phyloP scores from a whole-genome alignment of 768 basidiomycete species.

The Psilocybe cubensis region DNA sequence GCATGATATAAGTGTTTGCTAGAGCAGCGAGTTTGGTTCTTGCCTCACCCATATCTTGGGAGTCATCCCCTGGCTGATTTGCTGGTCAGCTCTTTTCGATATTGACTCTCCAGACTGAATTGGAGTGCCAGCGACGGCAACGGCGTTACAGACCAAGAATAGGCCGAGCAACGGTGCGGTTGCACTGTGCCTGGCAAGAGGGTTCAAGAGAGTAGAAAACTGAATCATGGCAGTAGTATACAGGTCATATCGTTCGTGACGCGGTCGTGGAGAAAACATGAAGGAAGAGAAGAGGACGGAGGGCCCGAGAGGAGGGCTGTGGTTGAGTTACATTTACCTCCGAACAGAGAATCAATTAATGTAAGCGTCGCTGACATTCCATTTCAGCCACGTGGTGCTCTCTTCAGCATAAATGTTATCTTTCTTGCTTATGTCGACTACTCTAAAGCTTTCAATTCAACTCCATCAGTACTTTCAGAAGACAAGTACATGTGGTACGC shows the following conservation, averaged over 20 bases:
- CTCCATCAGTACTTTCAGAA: no score
- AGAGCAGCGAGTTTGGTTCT: not conserved
- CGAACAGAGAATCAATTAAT: not conserved
- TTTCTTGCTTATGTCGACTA: no score
- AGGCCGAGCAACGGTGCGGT: not conserved
- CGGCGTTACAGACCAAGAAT: not conserved
- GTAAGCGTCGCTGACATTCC: not conserved
- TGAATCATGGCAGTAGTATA: not conserved
- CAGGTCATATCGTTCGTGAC: constrained; percentile 19
- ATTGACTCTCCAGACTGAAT: not conserved
- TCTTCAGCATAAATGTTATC: not conserved
- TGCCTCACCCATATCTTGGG: constrained; percentile 22
- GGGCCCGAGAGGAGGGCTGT: not conserved
- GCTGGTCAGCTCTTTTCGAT: constrained; percentile 5
- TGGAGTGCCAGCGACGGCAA: constrained; percentile 9
- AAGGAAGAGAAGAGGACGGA: constrained; percentile 14
- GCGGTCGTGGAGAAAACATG: constrained; percentile 24
- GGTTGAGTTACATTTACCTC: not conserved
- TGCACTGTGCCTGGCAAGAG: not conserved
- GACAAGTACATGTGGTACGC: no score
- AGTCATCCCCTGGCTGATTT: not conserved
- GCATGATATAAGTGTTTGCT: not conserved
- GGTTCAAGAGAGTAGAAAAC: not conserved
- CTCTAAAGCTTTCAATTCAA: no score
- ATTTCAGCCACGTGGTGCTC: not conserved